These are phyloP conservation scores for Lactifluus volemus DNA, from an alignment of 768 basidiomycete genomes.

Conservation along the genomic window DNA sequence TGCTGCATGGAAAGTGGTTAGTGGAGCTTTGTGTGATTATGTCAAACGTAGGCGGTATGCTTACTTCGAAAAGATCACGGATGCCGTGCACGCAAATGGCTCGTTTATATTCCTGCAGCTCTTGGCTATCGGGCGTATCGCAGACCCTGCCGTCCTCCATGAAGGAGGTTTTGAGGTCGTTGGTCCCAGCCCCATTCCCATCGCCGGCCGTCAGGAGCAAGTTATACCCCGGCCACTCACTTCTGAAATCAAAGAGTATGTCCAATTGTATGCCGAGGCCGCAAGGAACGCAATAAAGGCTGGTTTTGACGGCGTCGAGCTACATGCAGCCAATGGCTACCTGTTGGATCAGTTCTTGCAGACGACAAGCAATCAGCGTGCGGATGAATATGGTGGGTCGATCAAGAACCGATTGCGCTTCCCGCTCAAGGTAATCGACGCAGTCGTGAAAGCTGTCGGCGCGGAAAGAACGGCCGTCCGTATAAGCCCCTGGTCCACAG, in stretches of 20 bases:
- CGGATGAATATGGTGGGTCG: conserved; percentile 38
- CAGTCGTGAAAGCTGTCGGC: conserved; percentile 31
- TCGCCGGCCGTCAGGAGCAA: background rate
- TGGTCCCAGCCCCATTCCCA: conserved; percentile 26
- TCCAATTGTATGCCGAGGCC: no score
- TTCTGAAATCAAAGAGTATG: no score
- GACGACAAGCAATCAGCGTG: conserved; percentile 29
- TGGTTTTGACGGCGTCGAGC: conserved; percentile 36
- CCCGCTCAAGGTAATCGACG: conserved; percentile 30
- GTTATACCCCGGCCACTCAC: no score
- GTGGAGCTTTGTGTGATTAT: background rate
- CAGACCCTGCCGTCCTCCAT: conserved; percentile 28
- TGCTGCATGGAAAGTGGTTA: conserved; percentile 39
- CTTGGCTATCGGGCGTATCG: conserved; percentile 46
- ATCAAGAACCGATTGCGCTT: conserved; percentile 37
- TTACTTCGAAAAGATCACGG: conserved; percentile 36
- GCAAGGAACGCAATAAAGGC: no score
- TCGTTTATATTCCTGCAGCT: conserved; percentile 48
- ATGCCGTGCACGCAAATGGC: conserved; percentile 46
- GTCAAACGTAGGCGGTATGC: background rate
- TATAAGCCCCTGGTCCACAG: conserved; percentile 28
- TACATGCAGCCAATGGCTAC: conserved; percentile 25
- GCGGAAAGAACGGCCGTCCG: conserved; percentile 32
- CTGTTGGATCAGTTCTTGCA: conserved; percentile 33
- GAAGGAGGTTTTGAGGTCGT: conserved; percentile 24